These are phyloP conservation scores for Aspergillaceae sp. DNA, from an alignment of 2,329 filamentous ascomycete species.

Conservation along the genomic window DNA sequence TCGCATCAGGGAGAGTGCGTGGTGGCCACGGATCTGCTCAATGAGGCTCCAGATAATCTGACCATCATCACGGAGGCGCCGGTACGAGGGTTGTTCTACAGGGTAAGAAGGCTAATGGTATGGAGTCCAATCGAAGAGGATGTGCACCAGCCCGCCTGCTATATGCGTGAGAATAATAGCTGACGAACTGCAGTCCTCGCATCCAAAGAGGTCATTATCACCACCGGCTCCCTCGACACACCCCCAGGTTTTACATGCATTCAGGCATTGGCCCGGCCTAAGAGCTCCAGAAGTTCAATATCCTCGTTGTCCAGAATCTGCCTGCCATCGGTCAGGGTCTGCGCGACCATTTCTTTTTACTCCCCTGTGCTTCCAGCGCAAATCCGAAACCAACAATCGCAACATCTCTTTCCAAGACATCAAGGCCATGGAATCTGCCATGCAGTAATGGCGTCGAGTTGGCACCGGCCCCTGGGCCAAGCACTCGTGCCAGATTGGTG, in stretches of 20 bases:
- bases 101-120: conserved; percentile 38
- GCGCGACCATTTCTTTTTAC: conserved; percentile 34
- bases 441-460: conserved; percentile 42
- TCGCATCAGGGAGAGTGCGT: conserved; percentile 41
- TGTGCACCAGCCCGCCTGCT: conserved; percentile 21
- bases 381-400: conserved; percentile 36
- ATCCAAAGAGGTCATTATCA: conserved; percentile 33
- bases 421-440: conserved; percentile 36
- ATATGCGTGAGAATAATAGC: background rate
- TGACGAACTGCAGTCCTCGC: conserved; percentile 17
- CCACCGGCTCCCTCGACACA: conserved; percentile 31
- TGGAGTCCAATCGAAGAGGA: conserved; percentile 34
- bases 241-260: conserved; percentile 37
- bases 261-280: conserved; percentile 41
- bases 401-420: conserved; percentile 40
- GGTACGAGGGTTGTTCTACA: conserved; percentile 43
- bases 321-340: conserved; percentile 39
- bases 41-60: conserved; percentile 41
- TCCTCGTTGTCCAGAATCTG: conserved; percentile 33
- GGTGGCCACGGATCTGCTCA: conserved; percentile 46
- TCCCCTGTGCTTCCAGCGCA: conserved; percentile 29
- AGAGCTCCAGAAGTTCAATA: conserved; percentile 35
- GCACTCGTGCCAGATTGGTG: conserved; percentile 19
- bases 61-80: conserved; percentile 43
- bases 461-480: conserved; percentile 30